These are phyloP conservation scores for Cutaneotrichosporon dermatis DNA, from an alignment of 1,284 basidiomycete genomes.

Conservation along the genomic window DNA sequence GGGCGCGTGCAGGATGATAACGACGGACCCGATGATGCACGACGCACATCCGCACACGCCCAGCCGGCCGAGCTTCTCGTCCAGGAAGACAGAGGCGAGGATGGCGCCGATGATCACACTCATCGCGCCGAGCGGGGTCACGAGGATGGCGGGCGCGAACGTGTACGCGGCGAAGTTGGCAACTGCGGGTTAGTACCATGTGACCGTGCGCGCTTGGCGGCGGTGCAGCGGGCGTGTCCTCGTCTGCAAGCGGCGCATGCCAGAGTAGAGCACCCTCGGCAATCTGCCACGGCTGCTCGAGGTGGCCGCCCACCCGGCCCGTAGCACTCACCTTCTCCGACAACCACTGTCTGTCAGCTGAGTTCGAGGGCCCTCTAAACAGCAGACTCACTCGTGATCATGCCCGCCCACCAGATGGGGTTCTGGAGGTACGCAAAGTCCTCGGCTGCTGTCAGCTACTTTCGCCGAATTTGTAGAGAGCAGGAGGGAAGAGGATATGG, in stretches of 20 bases:
- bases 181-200: constrained; percentile 54
- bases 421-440: constrained; percentile 81
- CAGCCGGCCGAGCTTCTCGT: constrained; percentile 89
- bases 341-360: constrained; percentile 59
- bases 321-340: constrained; percentile 68
- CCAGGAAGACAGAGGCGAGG: constrained; percentile 85
- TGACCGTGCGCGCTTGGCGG: background rate
- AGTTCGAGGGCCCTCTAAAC: background rate
- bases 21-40: constrained; percentile 66
- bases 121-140: constrained; percentile 91
- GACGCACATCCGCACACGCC: constrained; percentile 88
- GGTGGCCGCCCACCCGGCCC: background rate
- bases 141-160: constrained; percentile 94
- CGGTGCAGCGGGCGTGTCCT: background rate
- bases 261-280: no score
- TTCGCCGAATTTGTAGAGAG: constrained; percentile 50
- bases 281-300: no score
- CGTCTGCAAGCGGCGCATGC: no score
- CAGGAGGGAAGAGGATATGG: no score
- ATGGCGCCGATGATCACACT: constrained; percentile 96
- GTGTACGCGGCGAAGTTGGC: constrained; percentile 99
- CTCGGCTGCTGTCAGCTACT: constrained; percentile 58
- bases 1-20: constrained; percentile 95
- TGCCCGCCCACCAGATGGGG: constrained; percentile 98
- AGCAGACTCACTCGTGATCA: constrained; percentile 72